These are phyloP conservation scores for Trametes elegans DNA, from an alignment of 768 basidiomycete species.

Conservation along the genomic window DNA sequence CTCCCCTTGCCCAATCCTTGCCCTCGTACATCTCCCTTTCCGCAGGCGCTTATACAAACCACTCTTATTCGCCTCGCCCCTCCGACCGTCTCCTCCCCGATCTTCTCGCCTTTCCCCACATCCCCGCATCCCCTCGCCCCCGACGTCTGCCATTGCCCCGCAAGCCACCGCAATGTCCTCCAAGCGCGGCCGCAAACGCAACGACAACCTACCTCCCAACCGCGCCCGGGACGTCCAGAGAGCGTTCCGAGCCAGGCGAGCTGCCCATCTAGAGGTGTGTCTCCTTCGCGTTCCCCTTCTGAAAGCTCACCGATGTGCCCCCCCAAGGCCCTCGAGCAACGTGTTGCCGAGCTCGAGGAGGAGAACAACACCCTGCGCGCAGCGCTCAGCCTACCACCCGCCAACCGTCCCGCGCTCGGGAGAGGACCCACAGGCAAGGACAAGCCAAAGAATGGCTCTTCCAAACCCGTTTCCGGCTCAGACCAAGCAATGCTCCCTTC, in stretches of 20 bases:
- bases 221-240: conserved; percentile 87
- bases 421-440: conserved; percentile 89
- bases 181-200: conserved; percentile 83
- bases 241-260: conserved; percentile 85
- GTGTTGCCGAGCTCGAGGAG: conserved; percentile 80
- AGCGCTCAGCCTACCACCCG: conserved; percentile 70
- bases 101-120: conserved; percentile 3
- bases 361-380: conserved; percentile 77
- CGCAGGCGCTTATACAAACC: conserved; percentile 27
- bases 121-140: conserved; percentile 10
- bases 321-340: conserved; percentile 71
- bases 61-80: conserved; percentile 33
- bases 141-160: conserved; percentile 13
- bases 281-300: conserved; percentile 13
- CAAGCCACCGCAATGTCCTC: conserved; percentile 57
- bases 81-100: conserved; percentile 25
- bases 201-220: conserved; percentile 76
- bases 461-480: too few relatives aligned
- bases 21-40: conserved; percentile 22
- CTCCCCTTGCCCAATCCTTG: too few relatives aligned
- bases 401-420: conserved; percentile 68
- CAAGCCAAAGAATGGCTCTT: conserved; percentile 51
- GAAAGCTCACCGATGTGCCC: conserved; percentile 19
- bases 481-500: conserved; percentile 10
- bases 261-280: conserved; percentile 79